Conservation (phyloP, 2,329 filamentous ascomycete genomes). For the Aspergillus viridinutans region DNA sequence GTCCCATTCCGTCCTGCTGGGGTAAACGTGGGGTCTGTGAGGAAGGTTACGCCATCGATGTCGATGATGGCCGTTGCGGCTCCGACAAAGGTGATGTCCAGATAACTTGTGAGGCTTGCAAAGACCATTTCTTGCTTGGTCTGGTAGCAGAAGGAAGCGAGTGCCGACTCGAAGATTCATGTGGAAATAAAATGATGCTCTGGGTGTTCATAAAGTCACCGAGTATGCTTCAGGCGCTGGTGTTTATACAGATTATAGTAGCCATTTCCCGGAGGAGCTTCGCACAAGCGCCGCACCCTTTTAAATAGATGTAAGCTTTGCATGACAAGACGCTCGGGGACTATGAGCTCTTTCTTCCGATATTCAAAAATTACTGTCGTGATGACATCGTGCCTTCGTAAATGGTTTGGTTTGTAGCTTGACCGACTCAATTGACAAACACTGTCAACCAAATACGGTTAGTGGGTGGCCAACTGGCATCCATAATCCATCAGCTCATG, state of each 20-base stretch:
- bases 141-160: not conserved
- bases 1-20: constrained; percentile 36
- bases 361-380: not conserved
- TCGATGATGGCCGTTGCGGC: constrained; percentile 49
- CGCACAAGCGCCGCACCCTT: not conserved
- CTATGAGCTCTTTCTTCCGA: not conserved
- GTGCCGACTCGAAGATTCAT: not conserved
- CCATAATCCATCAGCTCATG: too few species aligned
- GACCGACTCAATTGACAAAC: too few species aligned
- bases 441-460: too few species aligned
- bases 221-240: not conserved
- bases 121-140: not conserved
- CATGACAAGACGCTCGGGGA: not conserved
- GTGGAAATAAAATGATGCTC: not conserved
- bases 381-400: not conserved
- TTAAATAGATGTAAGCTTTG: not conserved
- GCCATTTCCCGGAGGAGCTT: not conserved
- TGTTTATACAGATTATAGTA: not conserved
- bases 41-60: constrained; percentile 39
- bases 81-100: constrained; percentile 45
- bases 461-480: too few species aligned
- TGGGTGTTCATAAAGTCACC: not conserved
- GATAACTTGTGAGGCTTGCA: constrained; percentile 13
- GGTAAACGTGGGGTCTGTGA: constrained; percentile 48
- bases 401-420: too few species aligned